These are phyloP conservation scores for Evernia prunastri DNA, from an alignment of 495 filamentous ascomycete species.

Conservation along the genomic window DNA sequence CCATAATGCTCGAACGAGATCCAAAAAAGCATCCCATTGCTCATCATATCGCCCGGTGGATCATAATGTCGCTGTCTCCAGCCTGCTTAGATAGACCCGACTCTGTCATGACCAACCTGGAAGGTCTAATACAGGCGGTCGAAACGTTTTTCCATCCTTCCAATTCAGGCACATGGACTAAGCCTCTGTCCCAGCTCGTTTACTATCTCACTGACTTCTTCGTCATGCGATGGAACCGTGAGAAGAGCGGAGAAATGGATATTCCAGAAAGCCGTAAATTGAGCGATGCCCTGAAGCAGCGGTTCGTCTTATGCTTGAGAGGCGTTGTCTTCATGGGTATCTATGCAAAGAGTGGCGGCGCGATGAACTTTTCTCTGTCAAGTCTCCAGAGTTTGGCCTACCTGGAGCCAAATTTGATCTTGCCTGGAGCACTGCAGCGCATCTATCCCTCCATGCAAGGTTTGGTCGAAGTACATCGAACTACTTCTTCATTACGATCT, in stretches of 20 bases:
- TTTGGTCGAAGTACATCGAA: constrained; percentile 93
- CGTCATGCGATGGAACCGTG: constrained; percentile 94
- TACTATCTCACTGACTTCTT: constrained; percentile 95
- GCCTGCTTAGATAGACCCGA: constrained; percentile 67
- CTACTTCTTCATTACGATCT: constrained; percentile 84
- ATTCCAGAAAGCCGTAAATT: constrained; percentile 72
- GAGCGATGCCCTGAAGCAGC: constrained; percentile 69
- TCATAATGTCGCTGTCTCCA: constrained; percentile 89
- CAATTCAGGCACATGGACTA: constrained; percentile 90
- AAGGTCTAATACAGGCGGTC: constrained; percentile 89
- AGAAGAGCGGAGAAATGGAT: constrained; percentile 85
- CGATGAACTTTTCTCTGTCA: constrained; percentile 84
- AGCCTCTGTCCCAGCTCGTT: constrained; percentile 79
- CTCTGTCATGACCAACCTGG: constrained; percentile 77
- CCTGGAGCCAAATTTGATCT: constrained; percentile 84
- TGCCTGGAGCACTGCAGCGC: constrained; percentile 88
- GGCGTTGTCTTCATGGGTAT: constrained; percentile 98
- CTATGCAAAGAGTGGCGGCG: constrained; percentile 86
- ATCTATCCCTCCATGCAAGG: constrained; percentile 97
- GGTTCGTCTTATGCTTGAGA: constrained; percentile 84
- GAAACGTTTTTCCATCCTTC: constrained; percentile 99
- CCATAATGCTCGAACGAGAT: constrained; percentile 81
- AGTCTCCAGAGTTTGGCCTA: constrained; percentile 83
- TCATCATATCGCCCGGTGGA: constrained; percentile 91
- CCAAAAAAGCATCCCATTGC: constrained; percentile 84